A percentile compares a stretch with the other conserved stretches of the same genome.
Evolutionary conservation across 2,329 filamentous ascomycete species (phyloP).

Genomic region (Diaporthe nobilis): DNA sequence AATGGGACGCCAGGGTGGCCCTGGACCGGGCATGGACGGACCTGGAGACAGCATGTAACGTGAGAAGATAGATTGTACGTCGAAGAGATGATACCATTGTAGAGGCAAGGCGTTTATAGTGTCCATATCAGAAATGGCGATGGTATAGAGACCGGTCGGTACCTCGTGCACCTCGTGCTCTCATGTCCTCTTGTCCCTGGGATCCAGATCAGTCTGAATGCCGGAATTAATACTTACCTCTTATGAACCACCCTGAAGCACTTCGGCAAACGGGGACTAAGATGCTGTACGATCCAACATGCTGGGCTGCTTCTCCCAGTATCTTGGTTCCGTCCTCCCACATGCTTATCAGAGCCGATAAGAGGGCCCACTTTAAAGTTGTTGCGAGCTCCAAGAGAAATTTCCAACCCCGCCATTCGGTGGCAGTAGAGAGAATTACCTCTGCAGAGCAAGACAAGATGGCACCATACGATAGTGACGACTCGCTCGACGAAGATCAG

Average conservation of each 20-base stretch:
- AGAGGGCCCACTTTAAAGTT: slow-evolving; percentile 42
- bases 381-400: slow-evolving; percentile 22
- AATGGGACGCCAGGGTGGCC: slow-evolving; percentile 80
- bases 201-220: background rate
- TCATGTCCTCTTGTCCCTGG: background rate
- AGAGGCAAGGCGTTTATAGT: slow-evolving; percentile 46
- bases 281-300: background rate
- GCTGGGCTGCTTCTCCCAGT: background rate
- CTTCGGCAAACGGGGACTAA: background rate
- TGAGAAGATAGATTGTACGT: slow-evolving; percentile 31
- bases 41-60: slow-evolving; percentile 57
- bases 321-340: background rate
- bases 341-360: slow-evolving; percentile 40
- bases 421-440: slow-evolving; percentile 40
- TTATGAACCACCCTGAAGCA: background rate
- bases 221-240: background rate
- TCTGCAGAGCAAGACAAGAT: slow-evolving; percentile 57
- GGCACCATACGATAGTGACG: slow-evolving; percentile 89
- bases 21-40: slow-evolving; percentile 76
- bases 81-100: slow-evolving; percentile 53
- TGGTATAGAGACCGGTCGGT: slow-evolving; percentile 26
- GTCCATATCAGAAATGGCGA: slow-evolving; percentile 33
- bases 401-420: slow-evolving; percentile 39
- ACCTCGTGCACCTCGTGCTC: background rate
- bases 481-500: slow-evolving; percentile 77